Evolutionary conservation across 2,329 filamentous ascomycete genomes (phyloP).

Genomic region (Microcyclospora tardicrescens): DNA sequence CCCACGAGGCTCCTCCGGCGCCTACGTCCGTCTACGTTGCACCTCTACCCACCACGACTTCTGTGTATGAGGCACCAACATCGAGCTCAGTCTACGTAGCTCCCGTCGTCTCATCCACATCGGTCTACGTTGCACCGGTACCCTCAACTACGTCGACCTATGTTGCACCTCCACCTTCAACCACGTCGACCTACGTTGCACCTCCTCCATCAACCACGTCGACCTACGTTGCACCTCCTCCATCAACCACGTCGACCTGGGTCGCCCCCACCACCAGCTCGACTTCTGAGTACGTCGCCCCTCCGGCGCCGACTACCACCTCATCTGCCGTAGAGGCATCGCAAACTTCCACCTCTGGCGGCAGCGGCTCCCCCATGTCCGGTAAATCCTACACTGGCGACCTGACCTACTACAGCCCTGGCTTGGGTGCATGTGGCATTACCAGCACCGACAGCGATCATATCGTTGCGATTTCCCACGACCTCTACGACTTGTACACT

Average conservation of each 20-base stretch:
- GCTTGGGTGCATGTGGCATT: conserved; percentile 54
- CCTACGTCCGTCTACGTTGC: conserved; percentile 12
- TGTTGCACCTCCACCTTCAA: conserved; percentile 9
- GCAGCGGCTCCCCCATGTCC: conserved; percentile 11
- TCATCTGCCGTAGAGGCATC: conserved; percentile 10
- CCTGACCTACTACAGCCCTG: conserved; percentile 62
- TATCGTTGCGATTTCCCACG: conserved; percentile 56
- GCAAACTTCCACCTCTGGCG: conserved; percentile 2
- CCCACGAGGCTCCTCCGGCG: conserved; percentile 4
- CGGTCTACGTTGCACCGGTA: conserved; percentile 15
- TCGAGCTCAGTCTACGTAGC: conserved; percentile 12
- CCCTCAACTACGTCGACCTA: conserved; percentile 12
- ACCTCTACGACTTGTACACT: conserved; percentile 45
- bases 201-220: conserved; percentile 14
- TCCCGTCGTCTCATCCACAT: conserved; percentile 13
- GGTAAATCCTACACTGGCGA: conserved; percentile 42
- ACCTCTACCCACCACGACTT: conserved; percentile 8
- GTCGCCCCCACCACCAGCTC: conserved; percentile 3
- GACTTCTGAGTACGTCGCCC: conserved; percentile 14
- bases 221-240: conserved; percentile 13
- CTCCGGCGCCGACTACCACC: conserved; percentile 6
- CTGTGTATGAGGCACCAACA: conserved; percentile 12
- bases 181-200: conserved; percentile 13
- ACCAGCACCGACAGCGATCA: conserved; percentile 44
- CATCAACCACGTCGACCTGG: conserved; percentile 3